Base-by-base conservation (phyloP, 2,329 filamentous ascomycete genomes). In the Ophiocordyceps camponoti-floridani region DNA sequence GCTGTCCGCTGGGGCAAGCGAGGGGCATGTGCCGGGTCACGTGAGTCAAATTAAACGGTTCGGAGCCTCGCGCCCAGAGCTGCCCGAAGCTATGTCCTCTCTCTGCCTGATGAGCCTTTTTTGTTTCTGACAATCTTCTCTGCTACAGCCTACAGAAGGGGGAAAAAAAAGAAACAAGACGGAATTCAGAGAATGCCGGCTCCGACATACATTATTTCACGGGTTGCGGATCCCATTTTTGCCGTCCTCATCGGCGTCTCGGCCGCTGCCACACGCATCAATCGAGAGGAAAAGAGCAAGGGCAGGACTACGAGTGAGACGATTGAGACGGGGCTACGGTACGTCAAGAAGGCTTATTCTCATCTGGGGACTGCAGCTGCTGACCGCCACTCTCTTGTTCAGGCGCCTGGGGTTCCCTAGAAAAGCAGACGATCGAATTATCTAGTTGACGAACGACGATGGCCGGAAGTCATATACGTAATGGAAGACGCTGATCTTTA, bases 171-270 rank as follows among this genome's bases (percentile, higher is more conserved):
- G 18, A 5, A 7, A 30, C 28, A 30, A 23, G 7, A 7, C 3
- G 8, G 9, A 12, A 6, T 38, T 10, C 11, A 6, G 30, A 56
- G 19, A 43, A 77, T 76, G 73, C 58, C 72, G 49, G 60, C 66
- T 19, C 70, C 72, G 5, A 67, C 70, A 2, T 77, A 76, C 54
- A 76, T 78, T 49, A 75, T 78, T 46, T 76, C 73, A n/a, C 64
- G 66, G 52, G 64, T 67, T 8, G 72, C 67, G 16, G 74, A 78
- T 49, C 74, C 74, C 16, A 66, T 78, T 33, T 78, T 78, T 44
- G 74, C 72, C 37, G 52, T 77, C 13, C 55, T 68, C 46, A 76
- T 77, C 44, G 74, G 74, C 16, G 51, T 76, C 27, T 66, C 67
- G 23, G 74, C 74, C 2, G 72, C 74, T 26, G 69, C 61, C 10